phyloP scores from a whole-genome alignment of 2,329 filamentous ascomycete genomes.

The Simplicillium sp. region DNA sequence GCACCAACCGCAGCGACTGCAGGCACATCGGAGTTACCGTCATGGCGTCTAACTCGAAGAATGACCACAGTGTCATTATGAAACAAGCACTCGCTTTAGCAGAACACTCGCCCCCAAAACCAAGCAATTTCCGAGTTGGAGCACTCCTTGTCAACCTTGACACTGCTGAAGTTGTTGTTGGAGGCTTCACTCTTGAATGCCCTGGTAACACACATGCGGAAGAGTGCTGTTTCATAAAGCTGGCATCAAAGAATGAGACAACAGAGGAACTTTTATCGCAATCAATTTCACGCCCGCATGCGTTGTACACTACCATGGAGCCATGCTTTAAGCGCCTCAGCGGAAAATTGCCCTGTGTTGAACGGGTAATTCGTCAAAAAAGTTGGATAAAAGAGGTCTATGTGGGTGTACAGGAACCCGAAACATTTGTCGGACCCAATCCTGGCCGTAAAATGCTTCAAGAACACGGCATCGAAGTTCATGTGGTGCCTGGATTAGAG shows the following conservation, averaged over 20 bases:
- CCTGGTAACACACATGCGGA: constrained; percentile 94
- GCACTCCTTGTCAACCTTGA: constrained; percentile 65
- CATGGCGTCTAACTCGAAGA: constrained; percentile 9
- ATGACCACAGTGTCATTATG: constrained; percentile 47
- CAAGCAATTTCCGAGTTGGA: constrained; percentile 89
- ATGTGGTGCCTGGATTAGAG: constrained; percentile 67
- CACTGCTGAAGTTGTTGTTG: constrained; percentile 55
- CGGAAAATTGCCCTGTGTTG: constrained; percentile 67
- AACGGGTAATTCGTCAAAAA: constrained; percentile 60
- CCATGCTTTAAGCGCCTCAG: constrained; percentile 67
- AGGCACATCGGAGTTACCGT: no score
- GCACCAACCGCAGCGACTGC: background rate
- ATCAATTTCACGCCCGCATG: constrained; percentile 21
- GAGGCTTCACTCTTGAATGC: constrained; percentile 85
- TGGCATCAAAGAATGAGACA: constrained; percentile 36
- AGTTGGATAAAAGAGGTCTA: constrained; percentile 67
- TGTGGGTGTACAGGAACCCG: constrained; percentile 80
- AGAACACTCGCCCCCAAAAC: constrained; percentile 69
- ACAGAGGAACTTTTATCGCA: constrained; percentile 45
- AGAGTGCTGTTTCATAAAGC: constrained; percentile 80
- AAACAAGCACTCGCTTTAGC: constrained; percentile 67
- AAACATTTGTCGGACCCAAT: constrained; percentile 80
- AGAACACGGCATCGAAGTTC: constrained; percentile 62
- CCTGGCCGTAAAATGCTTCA: constrained; percentile 62
- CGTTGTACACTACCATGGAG: constrained; percentile 88